Base-by-base conservation (phyloP, 768 basidiomycete genomes). In the Calocera viscosa region DNA sequence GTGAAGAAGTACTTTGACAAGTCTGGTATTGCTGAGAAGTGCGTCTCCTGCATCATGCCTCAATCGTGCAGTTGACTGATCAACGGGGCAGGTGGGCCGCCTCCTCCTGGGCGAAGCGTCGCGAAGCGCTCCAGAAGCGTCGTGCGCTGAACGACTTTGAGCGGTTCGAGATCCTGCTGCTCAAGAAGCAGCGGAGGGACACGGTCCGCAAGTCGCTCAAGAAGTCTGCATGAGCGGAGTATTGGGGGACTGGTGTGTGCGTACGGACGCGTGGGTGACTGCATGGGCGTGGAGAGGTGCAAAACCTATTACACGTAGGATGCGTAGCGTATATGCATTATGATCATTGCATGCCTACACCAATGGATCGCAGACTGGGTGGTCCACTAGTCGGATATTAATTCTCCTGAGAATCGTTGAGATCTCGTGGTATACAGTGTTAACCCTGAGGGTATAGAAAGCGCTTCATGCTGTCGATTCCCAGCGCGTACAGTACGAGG, bases 1-100 rank as follows among this genome's bases (percentile, higher is more conserved):
- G 83, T 98, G 75, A 87, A 86, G 80, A 95, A 92, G 80, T 82
- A 87, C 39, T 78, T 94, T 70, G 93, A 96, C 79, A 88, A 92
- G 79, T 88, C 93, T 77, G 88, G 80, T 39, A 82, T 85, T 66
- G 79, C 88, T 63, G 86, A 84, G 76, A 93, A 94, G 82, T 60
- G 30, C 53, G 53, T 60, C 7, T 14, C 35, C 35, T 47, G n/a
- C n/a, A 47, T 47, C 24, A 8, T 19, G 8, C 43, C 19, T 47
- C 43, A 47, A 8, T 3, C 24, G 43, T 8, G 8, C 43, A 47
- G 43, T 47, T 8, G 19, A 32, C 24, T 60, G 53, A 28, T 19
- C 7, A 28, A 5, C 11, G 14, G 26, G 14, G 53, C 19, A 60
- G 53, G 53, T 98, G 96, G 95, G 86, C 88, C 69, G 84, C 83